Evolutionary conservation across 345 rosid genomes (phyloP), one percentile per base, ranked within the genome.

Genomic region (Eucalyptus sp.): DNA sequence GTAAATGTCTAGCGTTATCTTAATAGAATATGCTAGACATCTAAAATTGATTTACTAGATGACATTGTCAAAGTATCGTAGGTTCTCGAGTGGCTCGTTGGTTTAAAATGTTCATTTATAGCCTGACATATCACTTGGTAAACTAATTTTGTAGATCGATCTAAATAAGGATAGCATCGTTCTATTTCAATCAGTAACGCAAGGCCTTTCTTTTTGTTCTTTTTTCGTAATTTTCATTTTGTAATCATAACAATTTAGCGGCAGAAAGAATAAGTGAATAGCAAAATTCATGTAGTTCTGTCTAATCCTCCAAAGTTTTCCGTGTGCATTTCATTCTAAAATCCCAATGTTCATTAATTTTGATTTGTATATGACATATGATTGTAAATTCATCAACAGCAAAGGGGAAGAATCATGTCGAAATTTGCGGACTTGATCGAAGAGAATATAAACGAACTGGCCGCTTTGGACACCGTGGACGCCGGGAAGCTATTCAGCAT

Each of bases 381-480:
- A 76, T 2, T 27, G 60, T 52, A 22, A 51, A 31, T 54, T 41
- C 68, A 41, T 80, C 56, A 50, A 29, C 90, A 96, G 99, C 96
- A 90, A 54, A 95, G 99, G 52, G 95, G 92, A 87, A 93, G 87
- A 91, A 93, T 96, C 46, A 91, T 97, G 91, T 84, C 87, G 89
- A 96, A 94, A 88, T 93, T 94, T 14, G 93, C 98, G 12, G 97
- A 96, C 88, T 86, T 97, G 50, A 93, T 97, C 24, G 96, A 96
- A 13, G 87, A 94, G 87, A 90, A 95, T 86, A 7, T 88, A 2
- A 98, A 97, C 27, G 96, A 96, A 90, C 41, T 97, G 58, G 99
- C 99, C 2, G 94, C 95, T 51, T 44, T 97, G 60, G 99, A 97
- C 44, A 56, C 94, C 4, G 12, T 96, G 5, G 96, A 97, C 15